phyloP scores from a whole-genome alignment of 345 rosid genomes.

The Pseudoturritis turrita region DNA sequence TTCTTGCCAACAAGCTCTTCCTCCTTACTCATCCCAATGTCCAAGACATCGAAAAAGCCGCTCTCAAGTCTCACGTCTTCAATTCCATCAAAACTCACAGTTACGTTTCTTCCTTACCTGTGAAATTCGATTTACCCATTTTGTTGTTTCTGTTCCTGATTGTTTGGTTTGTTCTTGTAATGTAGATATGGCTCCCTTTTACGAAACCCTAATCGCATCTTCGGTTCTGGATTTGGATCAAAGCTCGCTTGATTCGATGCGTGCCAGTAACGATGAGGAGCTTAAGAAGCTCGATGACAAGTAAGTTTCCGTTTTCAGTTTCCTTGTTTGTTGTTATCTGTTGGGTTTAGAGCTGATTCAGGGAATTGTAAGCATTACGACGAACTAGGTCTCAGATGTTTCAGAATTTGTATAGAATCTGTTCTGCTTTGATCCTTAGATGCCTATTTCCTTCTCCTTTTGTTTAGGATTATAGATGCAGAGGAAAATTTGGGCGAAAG shows the following conservation, averaged over 20 bases:
- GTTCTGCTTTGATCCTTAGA: background rate
- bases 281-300: conserved; percentile 84
- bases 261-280: conserved; percentile 64
- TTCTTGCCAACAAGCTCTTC: conserved; percentile 77
- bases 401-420: background rate
- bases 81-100: conserved; percentile 64
- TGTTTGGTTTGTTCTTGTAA: background rate
- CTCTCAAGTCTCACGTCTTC: conserved; percentile 78
- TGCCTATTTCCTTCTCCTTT: background rate
- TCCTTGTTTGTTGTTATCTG: too few relatives aligned
- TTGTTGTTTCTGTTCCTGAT: conserved; percentile 12
- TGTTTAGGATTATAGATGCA: conserved; percentile 84
- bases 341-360: too few relatives aligned
- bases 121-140: background rate
- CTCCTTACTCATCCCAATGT: conserved; percentile 74
- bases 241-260: conserved; percentile 62
- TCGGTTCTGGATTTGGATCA: conserved; percentile 68
- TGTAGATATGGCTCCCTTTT: conserved; percentile 80
- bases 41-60: conserved; percentile 86
- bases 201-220: conserved; percentile 68
- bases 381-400: too few relatives aligned
- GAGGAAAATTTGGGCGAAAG: conserved; percentile 98
- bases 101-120: conserved; percentile 22
- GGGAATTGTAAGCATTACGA: too few relatives aligned
- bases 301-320: conserved; percentile 54